These are phyloP conservation scores for Benincasa hispida DNA, from an alignment of 306 rosid species.

Conservation along the genomic window DNA sequence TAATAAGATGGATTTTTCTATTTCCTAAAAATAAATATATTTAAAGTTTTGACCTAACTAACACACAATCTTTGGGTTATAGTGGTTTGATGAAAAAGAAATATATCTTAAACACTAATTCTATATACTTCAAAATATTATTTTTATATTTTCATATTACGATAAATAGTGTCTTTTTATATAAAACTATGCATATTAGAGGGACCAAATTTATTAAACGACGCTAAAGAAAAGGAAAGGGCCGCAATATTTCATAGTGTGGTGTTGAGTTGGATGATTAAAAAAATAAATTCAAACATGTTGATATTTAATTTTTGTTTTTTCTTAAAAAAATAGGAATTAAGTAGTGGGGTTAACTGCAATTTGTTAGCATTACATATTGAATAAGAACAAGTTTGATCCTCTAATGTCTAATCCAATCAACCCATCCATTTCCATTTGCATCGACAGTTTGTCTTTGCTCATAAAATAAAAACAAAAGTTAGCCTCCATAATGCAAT, in stretches of 20 bases:
- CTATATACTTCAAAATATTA: neutral
- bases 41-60: neutral
- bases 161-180: neutral
- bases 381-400: neutral
- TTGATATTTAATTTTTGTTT: neutral
- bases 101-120: neutral
- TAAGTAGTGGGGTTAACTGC: neutral
- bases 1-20: neutral
- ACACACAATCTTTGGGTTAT: neutral
- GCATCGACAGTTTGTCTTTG: neutral
- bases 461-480: neutral
- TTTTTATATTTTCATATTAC: neutral
- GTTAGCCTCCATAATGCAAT: neutral
- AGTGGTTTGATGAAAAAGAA: neutral
- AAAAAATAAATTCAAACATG: neutral
- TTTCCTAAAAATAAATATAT: neutral
- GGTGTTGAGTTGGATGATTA: neutral
- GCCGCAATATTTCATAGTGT: neutral
- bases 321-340: neutral
- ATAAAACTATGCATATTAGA: neutral
- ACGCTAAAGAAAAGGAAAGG: neutral
- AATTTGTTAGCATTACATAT: neutral
- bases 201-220: neutral
- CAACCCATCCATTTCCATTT: neutral
- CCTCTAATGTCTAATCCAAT: neutral